Evolutionary conservation across 352 stramenopile species (phyloP), one percentile per base, ranked within the genome.

Genomic region (Globisporangium irregulare): DNA sequence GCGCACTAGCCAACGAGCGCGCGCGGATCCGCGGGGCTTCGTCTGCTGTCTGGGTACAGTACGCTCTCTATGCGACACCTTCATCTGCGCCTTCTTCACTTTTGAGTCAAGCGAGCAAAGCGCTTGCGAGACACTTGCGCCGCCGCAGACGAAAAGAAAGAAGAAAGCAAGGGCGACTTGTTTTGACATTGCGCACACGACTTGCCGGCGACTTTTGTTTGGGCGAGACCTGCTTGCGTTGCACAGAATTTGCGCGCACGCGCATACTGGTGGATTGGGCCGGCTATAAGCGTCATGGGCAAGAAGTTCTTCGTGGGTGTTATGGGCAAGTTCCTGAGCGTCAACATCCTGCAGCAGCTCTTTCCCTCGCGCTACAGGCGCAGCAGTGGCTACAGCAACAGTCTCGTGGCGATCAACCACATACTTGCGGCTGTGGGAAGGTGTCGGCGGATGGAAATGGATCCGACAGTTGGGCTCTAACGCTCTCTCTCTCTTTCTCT

Each of bases 301-400:
- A 74, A 79, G 51, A 68, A 74, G 67, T 56, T 83, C 63, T 82
- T 82, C 59, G 64, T 65, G 6, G 38, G 69, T 27, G 66, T 78
- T 3, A 38, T 92, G 56, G 78, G 83, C 50, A 79, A 80, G 67
- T 92, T 92, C 56, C 60, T 90, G 2, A 75, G 74, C 36, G 67
- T 86, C n/a, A 78, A 92, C 27, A 57, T 91, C 38, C 76, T 71
- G 3, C 41, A 61, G 50, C 59, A 63, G 46, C 66, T 71, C 43
- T 65, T 64, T 8, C 65, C 65, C n/a, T 60, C 55, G 15, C 65
- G 32, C 7, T 70, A 61, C 24, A 57, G 56, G 1, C 55, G 29
- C 15, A 41, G 55, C 5, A 63, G 56, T 1, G 29, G 32, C 29
- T 58, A 64, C 46, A n/a, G 32, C n/a, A n/a, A n/a, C 24, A 27